Conservation (phyloP, 345 rosid genomes). For the Carallia brachiata region DNA sequence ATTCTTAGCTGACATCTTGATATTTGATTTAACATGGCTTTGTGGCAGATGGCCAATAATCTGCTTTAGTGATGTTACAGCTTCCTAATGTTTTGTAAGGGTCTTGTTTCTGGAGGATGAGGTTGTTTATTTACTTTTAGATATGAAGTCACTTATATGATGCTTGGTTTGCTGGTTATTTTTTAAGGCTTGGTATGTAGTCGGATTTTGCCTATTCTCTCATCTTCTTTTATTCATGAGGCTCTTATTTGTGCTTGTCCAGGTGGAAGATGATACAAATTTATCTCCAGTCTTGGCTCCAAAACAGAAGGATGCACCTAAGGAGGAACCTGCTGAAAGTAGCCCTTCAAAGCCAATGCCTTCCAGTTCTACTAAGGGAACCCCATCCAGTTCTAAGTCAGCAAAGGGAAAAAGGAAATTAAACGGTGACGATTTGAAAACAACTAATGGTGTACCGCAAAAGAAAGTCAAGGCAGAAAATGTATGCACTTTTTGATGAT, state of each 20-base stretch:
- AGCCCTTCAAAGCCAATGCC: conserved; percentile 66
- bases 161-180: not conserved
- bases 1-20: not conserved
- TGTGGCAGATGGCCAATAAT: not conserved
- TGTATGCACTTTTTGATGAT: conserved; percentile 38
- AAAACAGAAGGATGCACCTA: conserved; percentile 60
- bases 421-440: conserved; percentile 62
- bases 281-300: conserved; percentile 53
- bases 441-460: conserved; percentile 52
- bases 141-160: not conserved
- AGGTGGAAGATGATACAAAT: conserved; percentile 69
- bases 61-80: not conserved
- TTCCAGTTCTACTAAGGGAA: conserved; percentile 63
- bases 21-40: not conserved
- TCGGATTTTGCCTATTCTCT: not conserved
- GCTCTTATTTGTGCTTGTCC: conserved; percentile 16
- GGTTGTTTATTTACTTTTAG: not conserved
- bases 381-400: conserved; percentile 67
- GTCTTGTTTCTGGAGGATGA: not conserved
- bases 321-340: conserved; percentile 76
- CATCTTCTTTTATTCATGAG: not conserved
- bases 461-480: conserved; percentile 88
- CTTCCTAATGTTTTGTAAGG: too few relatives aligned
- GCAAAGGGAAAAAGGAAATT: conserved; percentile 82
- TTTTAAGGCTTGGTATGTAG: not conserved